These are phyloP conservation scores for Roridomyces roridus DNA, from an alignment of 768 basidiomycete genomes.

Conservation along the genomic window DNA sequence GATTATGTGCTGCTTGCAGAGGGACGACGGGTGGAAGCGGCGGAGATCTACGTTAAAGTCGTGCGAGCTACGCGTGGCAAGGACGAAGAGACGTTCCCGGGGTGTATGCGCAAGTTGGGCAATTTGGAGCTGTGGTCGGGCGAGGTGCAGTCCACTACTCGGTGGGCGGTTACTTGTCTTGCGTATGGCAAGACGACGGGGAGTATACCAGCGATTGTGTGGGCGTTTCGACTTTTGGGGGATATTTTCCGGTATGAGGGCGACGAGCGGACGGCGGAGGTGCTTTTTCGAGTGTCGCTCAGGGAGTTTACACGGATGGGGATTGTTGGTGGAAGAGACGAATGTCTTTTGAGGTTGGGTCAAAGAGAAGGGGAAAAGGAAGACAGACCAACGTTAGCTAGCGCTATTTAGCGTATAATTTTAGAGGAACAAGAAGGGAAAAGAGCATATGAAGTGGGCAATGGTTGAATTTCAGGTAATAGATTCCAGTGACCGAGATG, in stretches of 20 bases:
- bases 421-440: no score
- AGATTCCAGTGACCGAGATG: no score
- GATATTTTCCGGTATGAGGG: neutral
- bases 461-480: no score
- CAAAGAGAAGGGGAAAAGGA: no score
- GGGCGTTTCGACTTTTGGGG: neutral
- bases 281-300: slow-evolving; percentile 1
- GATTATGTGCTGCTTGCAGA: neutral
- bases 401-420: no score
- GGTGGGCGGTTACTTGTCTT: slow-evolving; percentile 3
- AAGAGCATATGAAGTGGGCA: no score
- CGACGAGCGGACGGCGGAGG: neutral
- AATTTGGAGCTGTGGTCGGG: neutral
- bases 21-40: neutral
- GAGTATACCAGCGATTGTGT: neutral
- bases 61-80: neutral
- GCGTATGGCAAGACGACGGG: neutral
- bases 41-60: neutral
- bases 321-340: neutral
- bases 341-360: neutral
- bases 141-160: neutral
- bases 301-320: slow-evolving; percentile 5
- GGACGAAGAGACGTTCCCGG: neutral
- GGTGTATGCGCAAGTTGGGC: neutral
- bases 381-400: no score